phyloP scores from a whole-genome alignment of 352 stramenopile genomes.

The Pythium sukuiense region DNA sequence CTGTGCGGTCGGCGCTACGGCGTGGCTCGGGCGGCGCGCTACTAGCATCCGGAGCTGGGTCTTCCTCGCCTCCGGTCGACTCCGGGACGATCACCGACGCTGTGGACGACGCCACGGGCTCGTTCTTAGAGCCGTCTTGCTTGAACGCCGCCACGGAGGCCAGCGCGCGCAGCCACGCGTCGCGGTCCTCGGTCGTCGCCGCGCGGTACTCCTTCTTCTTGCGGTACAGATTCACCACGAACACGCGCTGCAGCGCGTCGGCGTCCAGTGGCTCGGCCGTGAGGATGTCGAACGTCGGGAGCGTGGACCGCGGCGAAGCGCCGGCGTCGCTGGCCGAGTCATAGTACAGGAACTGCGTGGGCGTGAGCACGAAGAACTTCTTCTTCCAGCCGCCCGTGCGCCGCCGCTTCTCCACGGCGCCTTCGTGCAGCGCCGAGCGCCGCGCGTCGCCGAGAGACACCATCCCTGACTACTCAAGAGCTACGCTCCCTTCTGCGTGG shows the following conservation, averaged over 20 bases:
- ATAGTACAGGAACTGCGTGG: slow-evolving; percentile 66
- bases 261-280: slow-evolving; percentile 42
- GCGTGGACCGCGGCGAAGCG: slow-evolving; percentile 28
- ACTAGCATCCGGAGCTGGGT: background rate
- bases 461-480: slow-evolving; percentile 29
- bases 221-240: slow-evolving; percentile 67
- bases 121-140: slow-evolving; percentile 29
- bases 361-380: slow-evolving; percentile 74
- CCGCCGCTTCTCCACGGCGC: slow-evolving; percentile 64
- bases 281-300: slow-evolving; percentile 70
- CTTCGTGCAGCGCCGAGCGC: slow-evolving; percentile 51
- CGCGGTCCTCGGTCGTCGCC: slow-evolving; percentile 50
- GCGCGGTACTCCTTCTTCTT: slow-evolving; percentile 81
- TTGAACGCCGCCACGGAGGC: slow-evolving; percentile 64
- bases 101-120: slow-evolving; percentile 11
- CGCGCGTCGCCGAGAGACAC: slow-evolving; percentile 68
- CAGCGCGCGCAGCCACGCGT: slow-evolving; percentile 69
- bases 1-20: background rate
- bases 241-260: slow-evolving; percentile 44
- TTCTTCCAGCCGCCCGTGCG: slow-evolving; percentile 82
- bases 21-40: background rate
- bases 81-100: slow-evolving; percentile 13
- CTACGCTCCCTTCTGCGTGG: background rate
- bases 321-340: slow-evolving; percentile 37
- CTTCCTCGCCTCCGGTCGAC: slow-evolving; percentile 9